Conservation (phyloP, 139 green algal species). For the Chlorella sp. region DNA sequence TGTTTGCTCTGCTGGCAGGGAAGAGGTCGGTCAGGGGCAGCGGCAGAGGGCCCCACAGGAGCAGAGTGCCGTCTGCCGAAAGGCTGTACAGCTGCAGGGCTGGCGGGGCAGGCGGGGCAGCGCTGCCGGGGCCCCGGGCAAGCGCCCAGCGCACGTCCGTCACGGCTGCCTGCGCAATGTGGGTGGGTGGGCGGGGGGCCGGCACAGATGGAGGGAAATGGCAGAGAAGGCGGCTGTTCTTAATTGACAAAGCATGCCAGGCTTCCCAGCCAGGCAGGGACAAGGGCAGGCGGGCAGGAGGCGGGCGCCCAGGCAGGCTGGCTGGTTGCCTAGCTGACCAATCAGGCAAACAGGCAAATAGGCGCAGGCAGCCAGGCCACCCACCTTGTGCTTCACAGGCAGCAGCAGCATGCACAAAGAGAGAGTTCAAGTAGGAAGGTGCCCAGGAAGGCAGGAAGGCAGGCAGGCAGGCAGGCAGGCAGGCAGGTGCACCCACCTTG, state of each 20-base stretch:
- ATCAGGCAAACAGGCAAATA: not conserved
- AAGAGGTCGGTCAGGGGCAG: constrained; percentile 21
- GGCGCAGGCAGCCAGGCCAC: not conserved
- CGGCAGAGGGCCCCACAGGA: constrained; percentile 22
- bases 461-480: not conserved
- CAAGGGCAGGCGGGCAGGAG: too few relatives aligned
- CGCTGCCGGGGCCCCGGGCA: not conserved
- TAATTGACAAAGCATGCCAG: not conserved
- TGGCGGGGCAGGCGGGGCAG: not conserved
- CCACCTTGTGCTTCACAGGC: constrained; percentile 11
- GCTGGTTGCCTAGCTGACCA: too few relatives aligned
- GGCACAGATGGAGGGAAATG: not conserved
- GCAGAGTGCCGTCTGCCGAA: constrained; percentile 34
- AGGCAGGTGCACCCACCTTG: not conserved
- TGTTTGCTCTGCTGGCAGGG: not conserved
- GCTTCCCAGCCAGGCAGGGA: not conserved
- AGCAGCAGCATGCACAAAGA: too few relatives aligned
- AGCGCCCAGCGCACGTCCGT: constrained; percentile 5
- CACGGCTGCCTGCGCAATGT: not conserved
- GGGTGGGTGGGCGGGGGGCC: not conserved
- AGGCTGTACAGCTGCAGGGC: constrained; percentile 26
- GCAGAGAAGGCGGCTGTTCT: not conserved
- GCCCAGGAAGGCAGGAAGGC: too few relatives aligned
- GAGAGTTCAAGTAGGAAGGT: too few relatives aligned
- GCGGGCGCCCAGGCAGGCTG: too few relatives aligned